Base-by-base conservation (phyloP, 345 rosid genomes). In the Lepidium africanum region DNA sequence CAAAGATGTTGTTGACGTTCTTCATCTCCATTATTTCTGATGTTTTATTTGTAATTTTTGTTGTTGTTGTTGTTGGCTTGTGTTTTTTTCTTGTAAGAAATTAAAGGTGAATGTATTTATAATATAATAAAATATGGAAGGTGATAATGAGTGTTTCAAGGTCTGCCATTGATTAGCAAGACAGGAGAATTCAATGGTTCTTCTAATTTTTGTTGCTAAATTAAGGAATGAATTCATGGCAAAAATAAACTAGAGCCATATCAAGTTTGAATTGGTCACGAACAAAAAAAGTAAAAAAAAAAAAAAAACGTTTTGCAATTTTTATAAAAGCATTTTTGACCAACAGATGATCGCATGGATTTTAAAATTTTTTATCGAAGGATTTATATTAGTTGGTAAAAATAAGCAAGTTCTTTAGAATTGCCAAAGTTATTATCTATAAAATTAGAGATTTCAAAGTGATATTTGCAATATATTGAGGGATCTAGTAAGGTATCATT, bases 1-100 rank as follows among this genome's bases (percentile, higher is more conserved):
- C 42, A 25, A 81, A 81, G 13, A 71, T 41, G 72, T 52, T 75
- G 17, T 83, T 88, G 37, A 76, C 16, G 79, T 82, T 86, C 83
- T 77, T 85, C 88, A 82, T 84, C 48, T 77, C 85, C 88, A 86
- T 82, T 55, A 39, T 65, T 42, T 48, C 32, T 55, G 5, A 21
- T 69, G 12, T 63, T n/a, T 38, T 38, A 6, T 10, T 27, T 21
- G 39, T 47, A 10, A 32, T 30, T 49, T 32, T 21, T 21, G 23
- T 15, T 66, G 12, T 21, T 21, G 23, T 15, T 66, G 12, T 37
- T 27, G 7, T 37, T 56, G 12, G 16, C 14, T 67, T 53, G 15
- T 52, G 8, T 46, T 9, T 13, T 27, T 10, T 71, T 54, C 53
- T 37, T 48, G 37, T 45, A 40, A 49, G 60, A 66, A 27, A 27